A percentile compares a stretch with the other conserved stretches of the same genome.
Conservation (phyloP, 2,329 filamentous ascomycete genomes). For the Neofusicoccum parvum region DNA sequence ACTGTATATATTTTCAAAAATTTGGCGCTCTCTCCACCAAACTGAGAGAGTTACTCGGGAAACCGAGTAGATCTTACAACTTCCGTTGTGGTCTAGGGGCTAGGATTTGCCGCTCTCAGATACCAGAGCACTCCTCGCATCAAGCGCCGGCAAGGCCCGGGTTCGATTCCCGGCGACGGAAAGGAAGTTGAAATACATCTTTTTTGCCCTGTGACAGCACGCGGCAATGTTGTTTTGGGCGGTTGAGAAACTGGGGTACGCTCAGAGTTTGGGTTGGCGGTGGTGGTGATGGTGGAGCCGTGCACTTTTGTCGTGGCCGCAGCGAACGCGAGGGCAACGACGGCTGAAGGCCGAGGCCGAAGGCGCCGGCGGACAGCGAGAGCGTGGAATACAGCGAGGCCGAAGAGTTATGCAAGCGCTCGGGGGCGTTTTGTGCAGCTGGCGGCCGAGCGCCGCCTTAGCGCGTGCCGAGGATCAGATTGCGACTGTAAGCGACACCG, state of each 20-base stretch:
- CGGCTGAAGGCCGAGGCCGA: not conserved
- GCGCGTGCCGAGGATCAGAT: constrained; percentile 2
- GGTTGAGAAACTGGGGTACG: not conserved
- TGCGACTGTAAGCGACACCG: not conserved
- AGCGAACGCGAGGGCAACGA: too few relatives aligned
- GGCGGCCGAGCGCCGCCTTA: too few relatives aligned
- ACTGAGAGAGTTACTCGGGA: constrained; percentile 8
- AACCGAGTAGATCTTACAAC: constrained; percentile 3
- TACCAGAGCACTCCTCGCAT: not conserved
- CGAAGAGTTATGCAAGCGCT: not conserved
- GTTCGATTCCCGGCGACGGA: constrained; percentile 20
- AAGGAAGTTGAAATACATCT: not conserved
- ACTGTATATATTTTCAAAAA: too few relatives aligned
- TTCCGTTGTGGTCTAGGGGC: constrained; percentile 19
- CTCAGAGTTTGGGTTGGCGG: not conserved
- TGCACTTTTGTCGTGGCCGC: too few relatives aligned
- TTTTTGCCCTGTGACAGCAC: not conserved
- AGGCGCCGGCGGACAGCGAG: not conserved
- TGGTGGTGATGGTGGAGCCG: not conserved
- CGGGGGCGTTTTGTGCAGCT: not conserved
- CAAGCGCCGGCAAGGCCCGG: constrained; percentile 18
- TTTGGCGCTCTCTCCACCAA: not conserved
- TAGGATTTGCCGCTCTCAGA: constrained; percentile 20
- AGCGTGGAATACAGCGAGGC: not conserved
- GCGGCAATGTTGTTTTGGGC: not conserved